These are phyloP conservation scores for Eucalyptus paniculata DNA, from an alignment of 345 rosid species.

Conservation along the genomic window DNA sequence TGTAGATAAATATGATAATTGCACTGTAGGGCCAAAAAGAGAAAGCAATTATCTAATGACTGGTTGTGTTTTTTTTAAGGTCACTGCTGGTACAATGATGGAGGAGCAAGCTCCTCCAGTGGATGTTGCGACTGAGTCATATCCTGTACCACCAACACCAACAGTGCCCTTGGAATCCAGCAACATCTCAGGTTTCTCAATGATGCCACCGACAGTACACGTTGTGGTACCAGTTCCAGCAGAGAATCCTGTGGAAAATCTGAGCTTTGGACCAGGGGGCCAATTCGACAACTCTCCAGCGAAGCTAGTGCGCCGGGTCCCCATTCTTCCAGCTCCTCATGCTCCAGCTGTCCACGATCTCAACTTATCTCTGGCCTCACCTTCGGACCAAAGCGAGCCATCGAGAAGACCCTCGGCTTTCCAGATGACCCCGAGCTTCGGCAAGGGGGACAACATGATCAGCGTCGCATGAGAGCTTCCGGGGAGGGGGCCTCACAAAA, in stretches of 20 bases:
- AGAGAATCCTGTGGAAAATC: constrained; percentile 19
- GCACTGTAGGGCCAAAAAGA: too few relatives aligned
- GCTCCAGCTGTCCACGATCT: constrained; percentile 14
- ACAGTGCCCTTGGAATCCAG: constrained; percentile 6
- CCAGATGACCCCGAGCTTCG: constrained; percentile 26
- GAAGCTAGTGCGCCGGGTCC: constrained; percentile 12
- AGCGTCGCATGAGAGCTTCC: constrained; percentile 32
- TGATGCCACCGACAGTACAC: constrained; percentile 16
- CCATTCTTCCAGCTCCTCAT: constrained; percentile 5
- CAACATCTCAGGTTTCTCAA: background rate
- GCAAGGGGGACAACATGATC: constrained; percentile 47
- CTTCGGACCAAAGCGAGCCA: constrained; percentile 23
- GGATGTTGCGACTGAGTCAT: constrained; percentile 2
- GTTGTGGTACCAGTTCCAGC: constrained; percentile 5
- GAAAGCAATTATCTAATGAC: background rate
- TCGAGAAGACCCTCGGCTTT: constrained; percentile 25
- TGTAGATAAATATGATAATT: too few relatives aligned
- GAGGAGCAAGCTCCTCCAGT: constrained; percentile 16
- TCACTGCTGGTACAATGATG: constrained; percentile 18
- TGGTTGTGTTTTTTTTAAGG: background rate
- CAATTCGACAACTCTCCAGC: background rate
- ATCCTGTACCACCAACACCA: constrained; percentile 1
- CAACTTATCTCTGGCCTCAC: constrained; percentile 6
- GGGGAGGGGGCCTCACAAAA: too few relatives aligned
- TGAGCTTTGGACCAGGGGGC: background rate